Base-by-base conservation (phyloP, 441 rosid genomes). In the Codiaeum variegatum region DNA sequence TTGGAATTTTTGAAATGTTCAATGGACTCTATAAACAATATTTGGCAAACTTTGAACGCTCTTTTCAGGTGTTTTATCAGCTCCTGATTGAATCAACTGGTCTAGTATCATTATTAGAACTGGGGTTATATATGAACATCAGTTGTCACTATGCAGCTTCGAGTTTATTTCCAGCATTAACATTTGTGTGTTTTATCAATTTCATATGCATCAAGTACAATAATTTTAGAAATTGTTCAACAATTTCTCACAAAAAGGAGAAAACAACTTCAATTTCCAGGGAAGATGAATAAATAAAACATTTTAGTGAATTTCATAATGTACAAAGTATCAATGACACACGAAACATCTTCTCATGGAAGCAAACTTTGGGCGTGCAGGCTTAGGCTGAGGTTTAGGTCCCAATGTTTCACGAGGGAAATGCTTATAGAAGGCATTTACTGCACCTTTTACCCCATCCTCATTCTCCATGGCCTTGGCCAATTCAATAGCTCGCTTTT, bases 391-490 rank as follows among this genome's bases (percentile, higher is more conserved):
- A 0, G 61, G 36, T 28, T 78, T 90, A 0, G 60, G 40, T 42
- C 78, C 80, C 0, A 79, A 64, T 49, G 76, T 86, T 36, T 62
- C 73, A 16, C 19, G 67, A n/a, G 93, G 96, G 56, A 85, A 87
- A 77, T 96, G 97, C 88, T 89, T 96, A 38, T 93, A 85, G 83
- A 96, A 96, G 26, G 99, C 97, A 63, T 83, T 87, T 52, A 96
- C 98, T 9, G 98, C 98, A 77, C 97, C 99, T 32, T 84, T 78
- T 74, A 90, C 98, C 60, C 99, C 99, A 66, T 96, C 99, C 82
- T 96, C 99, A 18, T 88, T 82, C 89, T 91, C 88, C 99, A 93
- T 93, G 56, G 94, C 91, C 76, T 90, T 81, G 32, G 98, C 91
- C 75, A 93, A 85, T 64, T 90, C 91, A 68, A 88, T 80, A 10